Evolutionary conservation across 495 filamentous ascomycete genomes (phyloP), one percentile per base, ranked within the genome.

Genomic region (Penicillium crystallinum): DNA sequence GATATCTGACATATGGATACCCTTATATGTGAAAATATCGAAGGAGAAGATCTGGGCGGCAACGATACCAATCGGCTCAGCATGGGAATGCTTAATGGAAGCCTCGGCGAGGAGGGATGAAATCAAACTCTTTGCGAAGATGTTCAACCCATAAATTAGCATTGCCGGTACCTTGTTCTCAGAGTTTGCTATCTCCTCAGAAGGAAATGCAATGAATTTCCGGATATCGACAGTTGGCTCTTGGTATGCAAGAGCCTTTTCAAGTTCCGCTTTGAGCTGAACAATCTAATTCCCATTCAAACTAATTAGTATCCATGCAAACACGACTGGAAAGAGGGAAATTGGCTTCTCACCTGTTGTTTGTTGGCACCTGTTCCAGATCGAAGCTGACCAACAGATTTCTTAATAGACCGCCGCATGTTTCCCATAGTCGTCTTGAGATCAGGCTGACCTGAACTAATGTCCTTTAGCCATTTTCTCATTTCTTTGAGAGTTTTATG

Each of bases 21-120:
- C 89, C 25, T 88, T 79, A 78, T 86, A 89, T 15, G 76, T 70
- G 57, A 90, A 86, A 0, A 77, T 67, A 0, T 81, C 72, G 17
- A 78, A 72, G 3, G 90, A 84, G 61, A 96, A 92, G 19, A 91
- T 80, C 40, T 84, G 80, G 15, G 83, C 85, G 0, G 84, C 77
- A 17, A 90, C 68, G 30, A 95, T 78, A 31, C 93, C 95, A 44
- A 97, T 75, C 0, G 90, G 86, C 56, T 96, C 89, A 8, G 92
- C 91, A 25, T 83, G 78, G 22, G 79, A 81, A 1, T 82, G 79
- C 36, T 85, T 81, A 21, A 84, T 80, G 19, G 81, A 80, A 9
- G 83, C 85, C 66, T 97, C 91, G 50, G 77, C 77, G 48, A 88
- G 76, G 54, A 92, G 86, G 46, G 95, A 90, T 0, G 75, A 72